phyloP scores from a whole-genome alignment of 2,329 filamentous ascomycete genomes.

The Teratosphaeria destructans region DNA sequence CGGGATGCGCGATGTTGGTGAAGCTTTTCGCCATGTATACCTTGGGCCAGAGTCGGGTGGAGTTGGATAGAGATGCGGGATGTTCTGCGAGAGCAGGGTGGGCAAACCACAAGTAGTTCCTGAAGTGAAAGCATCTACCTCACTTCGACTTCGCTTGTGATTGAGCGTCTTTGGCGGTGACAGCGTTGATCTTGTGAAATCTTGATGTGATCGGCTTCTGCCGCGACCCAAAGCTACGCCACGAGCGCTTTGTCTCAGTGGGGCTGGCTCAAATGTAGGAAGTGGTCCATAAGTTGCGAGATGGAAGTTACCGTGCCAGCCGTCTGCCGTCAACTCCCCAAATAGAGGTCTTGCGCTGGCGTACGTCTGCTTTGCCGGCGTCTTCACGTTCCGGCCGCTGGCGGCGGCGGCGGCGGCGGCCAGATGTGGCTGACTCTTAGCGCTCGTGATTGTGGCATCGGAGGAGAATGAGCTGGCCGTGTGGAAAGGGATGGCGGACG shows the following conservation, averaged over 20 bases:
- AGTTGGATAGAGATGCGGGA: slow-evolving; percentile 14
- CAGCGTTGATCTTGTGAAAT: slow-evolving; percentile 15
- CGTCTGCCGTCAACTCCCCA: slow-evolving; percentile 59
- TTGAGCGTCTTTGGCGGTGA: slow-evolving; percentile 13
- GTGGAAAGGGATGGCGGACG: slow-evolving; percentile 18
- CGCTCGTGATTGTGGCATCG: slow-evolving; percentile 10
- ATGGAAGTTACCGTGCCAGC: slow-evolving; percentile 32
- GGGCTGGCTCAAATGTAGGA: slow-evolving; percentile 13
- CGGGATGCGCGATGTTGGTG: slow-evolving; percentile 21
- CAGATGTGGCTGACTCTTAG: slow-evolving; percentile 18
- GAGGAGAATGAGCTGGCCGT: slow-evolving; percentile 19
- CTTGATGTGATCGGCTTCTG: slow-evolving; percentile 44
- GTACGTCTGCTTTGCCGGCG: slow-evolving; percentile 10
- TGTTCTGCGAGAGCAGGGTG: slow-evolving; percentile 12
- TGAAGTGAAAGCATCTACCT: slow-evolving; percentile 17
- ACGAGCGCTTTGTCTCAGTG: slow-evolving; percentile 59
- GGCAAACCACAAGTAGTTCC: slow-evolving; percentile 19
- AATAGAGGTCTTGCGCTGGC: slow-evolving; percentile 50
- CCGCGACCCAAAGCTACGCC: slow-evolving; percentile 45
- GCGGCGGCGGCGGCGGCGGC: slow-evolving; percentile 11
- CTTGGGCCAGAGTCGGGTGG: slow-evolving; percentile 14
- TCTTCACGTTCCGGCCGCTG: slow-evolving; percentile 7
- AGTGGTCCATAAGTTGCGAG: slow-evolving; percentile 18
- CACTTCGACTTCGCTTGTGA: slow-evolving; percentile 25
- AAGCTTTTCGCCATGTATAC: slow-evolving; percentile 7